These are phyloP conservation scores for Plicaturopsis crispa DNA, from an alignment of 768 basidiomycete species.

Conservation along the genomic window DNA sequence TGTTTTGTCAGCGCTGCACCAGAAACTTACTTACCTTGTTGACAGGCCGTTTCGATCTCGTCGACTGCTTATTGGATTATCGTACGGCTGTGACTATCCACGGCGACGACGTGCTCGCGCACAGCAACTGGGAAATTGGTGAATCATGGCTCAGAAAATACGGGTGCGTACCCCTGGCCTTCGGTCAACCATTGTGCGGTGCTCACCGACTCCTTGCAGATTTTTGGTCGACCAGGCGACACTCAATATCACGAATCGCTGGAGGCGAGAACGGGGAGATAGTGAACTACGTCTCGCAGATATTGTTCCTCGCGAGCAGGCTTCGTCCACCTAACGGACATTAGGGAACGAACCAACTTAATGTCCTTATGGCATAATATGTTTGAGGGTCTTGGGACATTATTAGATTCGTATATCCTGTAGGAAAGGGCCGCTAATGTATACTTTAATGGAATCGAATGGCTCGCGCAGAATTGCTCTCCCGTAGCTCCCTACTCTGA, in stretches of 20 bases:
- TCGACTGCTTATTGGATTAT: slow-evolving; percentile 74
- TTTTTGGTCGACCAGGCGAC: slow-evolving; percentile 74
- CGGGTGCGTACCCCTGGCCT: slow-evolving; percentile 39
- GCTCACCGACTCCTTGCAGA: slow-evolving; percentile 28
- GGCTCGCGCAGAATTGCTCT: too few species aligned
- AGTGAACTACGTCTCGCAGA: slow-evolving; percentile 55
- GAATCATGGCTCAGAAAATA: slow-evolving; percentile 82
- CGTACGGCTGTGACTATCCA: slow-evolving; percentile 66
- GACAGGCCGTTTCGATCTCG: slow-evolving; percentile 69
- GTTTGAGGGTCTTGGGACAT: too few species aligned
- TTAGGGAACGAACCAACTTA: too few species aligned
- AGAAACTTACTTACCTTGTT: slow-evolving; percentile 3
- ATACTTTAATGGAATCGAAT: too few species aligned
- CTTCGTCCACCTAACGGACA: slow-evolving; percentile 9
- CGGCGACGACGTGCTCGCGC: slow-evolving; percentile 87
- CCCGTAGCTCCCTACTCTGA: too few species aligned
- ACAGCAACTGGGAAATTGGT: slow-evolving; percentile 83
- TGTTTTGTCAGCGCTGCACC: slow-evolving; percentile 3
- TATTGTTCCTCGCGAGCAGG: slow-evolving; percentile 30
- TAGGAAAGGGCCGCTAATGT: too few species aligned
- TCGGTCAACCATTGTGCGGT: neutral
- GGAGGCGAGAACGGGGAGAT: slow-evolving; percentile 82
- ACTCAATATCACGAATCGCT: slow-evolving; percentile 70
- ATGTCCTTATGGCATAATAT: too few species aligned
- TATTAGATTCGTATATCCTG: too few species aligned